phyloP scores from a whole-genome alignment of 805 yeast species.

The Clavispora carvajalis region DNA sequence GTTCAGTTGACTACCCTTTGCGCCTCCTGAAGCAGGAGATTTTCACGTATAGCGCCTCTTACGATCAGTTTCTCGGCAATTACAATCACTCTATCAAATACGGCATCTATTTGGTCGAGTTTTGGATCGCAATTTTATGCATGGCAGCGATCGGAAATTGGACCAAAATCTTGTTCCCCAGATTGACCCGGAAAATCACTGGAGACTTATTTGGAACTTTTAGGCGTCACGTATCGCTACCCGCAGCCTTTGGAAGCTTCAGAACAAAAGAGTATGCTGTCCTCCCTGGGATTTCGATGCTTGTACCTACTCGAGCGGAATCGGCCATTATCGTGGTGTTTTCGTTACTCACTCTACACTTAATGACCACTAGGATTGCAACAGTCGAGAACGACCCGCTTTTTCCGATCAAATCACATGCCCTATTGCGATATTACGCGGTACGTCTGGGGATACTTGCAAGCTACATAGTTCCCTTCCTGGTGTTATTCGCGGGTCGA shows the following conservation, averaged over 20 bases:
- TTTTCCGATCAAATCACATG: constrained; percentile 19
- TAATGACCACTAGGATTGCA: constrained; percentile 6
- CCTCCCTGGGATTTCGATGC: constrained; percentile 19
- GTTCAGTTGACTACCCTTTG: constrained; percentile 16
- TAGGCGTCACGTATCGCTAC: constrained; percentile 31
- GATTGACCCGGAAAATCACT: constrained; percentile 13
- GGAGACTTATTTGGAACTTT: constrained; percentile 27
- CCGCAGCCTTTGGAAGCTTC: constrained; percentile 29
- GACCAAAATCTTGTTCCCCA: constrained; percentile 26
- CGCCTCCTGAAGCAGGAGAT: constrained; percentile 20
- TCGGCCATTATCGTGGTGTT: constrained; percentile 8
- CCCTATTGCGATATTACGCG: constrained; percentile 37
- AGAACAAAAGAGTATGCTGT: constrained; percentile 25
- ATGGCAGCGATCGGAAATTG: constrained; percentile 27
- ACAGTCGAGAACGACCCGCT: constrained; percentile 12
- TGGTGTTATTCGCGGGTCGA: constrained; percentile 15
- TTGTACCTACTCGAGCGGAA: constrained; percentile 19
- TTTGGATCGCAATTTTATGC: constrained; percentile 27
- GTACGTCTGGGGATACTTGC: constrained; percentile 15
- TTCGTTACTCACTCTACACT: constrained; percentile 1
- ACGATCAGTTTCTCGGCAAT: constrained; percentile 36
- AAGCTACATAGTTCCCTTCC: constrained; percentile 12
- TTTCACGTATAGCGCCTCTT: constrained; percentile 19
- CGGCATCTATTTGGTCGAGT: constrained; percentile 24
- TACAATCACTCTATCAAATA: constrained; percentile 36